These are phyloP conservation scores for Lentinula edodes DNA, from an alignment of 768 basidiomycete genomes.

Conservation along the genomic window DNA sequence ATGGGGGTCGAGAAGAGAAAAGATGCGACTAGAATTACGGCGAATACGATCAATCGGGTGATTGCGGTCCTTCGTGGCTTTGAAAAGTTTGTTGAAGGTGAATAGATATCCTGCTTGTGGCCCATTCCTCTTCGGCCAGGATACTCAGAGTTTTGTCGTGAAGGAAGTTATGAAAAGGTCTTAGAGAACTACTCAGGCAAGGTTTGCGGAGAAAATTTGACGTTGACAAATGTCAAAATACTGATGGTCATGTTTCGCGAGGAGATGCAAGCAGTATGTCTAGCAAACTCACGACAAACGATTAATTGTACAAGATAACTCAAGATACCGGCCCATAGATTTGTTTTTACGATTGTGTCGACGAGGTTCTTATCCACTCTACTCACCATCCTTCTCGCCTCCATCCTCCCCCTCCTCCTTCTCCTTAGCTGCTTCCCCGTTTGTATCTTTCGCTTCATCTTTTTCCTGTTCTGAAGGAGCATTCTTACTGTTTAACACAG, in stretches of 20 bases:
- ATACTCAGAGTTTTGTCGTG: too few relatives aligned
- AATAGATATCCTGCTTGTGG: background rate
- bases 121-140: background rate
- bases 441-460: slow-evolving; percentile 20
- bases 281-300: too few relatives aligned
- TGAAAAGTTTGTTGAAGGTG: background rate
- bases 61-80: background rate
- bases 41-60: background rate
- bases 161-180: too few relatives aligned
- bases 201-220: too few relatives aligned
- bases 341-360: background rate
- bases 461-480: slow-evolving; percentile 30
- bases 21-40: background rate
- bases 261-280: too few relatives aligned
- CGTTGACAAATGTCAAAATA: too few relatives aligned
- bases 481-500: slow-evolving; percentile 66
- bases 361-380: background rate
- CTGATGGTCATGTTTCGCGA: too few relatives aligned
- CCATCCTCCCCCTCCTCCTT: slow-evolving; percentile 18
- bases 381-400: background rate
- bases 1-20: background rate
- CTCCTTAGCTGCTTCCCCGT: slow-evolving; percentile 21
- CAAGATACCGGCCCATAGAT: too few relatives aligned
- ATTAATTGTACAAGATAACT: too few relatives aligned
- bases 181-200: too few relatives aligned